These are phyloP conservation scores for Chaetomium sp. DNA, from an alignment of 2,329 filamentous ascomycete genomes.

Conservation along the genomic window DNA sequence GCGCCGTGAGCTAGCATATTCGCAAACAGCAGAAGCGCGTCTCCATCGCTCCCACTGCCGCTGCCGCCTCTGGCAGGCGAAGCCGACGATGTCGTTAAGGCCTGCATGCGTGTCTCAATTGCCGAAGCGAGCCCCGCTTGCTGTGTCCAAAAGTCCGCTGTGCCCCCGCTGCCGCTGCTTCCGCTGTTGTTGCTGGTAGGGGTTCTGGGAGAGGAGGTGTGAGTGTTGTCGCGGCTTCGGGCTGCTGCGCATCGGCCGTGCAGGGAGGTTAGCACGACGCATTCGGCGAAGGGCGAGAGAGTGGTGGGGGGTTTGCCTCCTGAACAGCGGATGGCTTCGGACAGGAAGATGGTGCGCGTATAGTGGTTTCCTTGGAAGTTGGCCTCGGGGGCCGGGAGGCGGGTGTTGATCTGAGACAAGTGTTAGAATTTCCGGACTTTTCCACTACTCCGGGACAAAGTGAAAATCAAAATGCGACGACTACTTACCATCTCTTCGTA, in stretches of 20 bases:
- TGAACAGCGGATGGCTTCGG: background rate
- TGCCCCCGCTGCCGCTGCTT: background rate
- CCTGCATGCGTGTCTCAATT: background rate
- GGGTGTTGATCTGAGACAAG: background rate
- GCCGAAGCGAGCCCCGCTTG: background rate
- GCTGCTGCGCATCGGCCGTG: background rate
- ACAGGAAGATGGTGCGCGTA: background rate
- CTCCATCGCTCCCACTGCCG: too few species aligned
- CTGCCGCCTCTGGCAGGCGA: too few species aligned
- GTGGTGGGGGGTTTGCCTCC: background rate
- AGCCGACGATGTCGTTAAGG: too few species aligned
- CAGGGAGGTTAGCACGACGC: background rate
- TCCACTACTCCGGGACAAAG: too few species aligned
- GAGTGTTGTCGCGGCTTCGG: too few species aligned
- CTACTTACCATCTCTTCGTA: background rate
- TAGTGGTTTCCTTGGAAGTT: conserved; percentile 1
- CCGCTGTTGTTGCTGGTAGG: too few species aligned
- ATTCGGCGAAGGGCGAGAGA: conserved; percentile 2
- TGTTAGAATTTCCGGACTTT: too few species aligned
- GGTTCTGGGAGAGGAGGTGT: too few species aligned
- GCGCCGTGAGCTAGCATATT: background rate
- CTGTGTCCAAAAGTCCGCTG: background rate
- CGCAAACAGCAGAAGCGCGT: background rate
- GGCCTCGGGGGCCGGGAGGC: background rate
- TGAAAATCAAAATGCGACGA: too few species aligned